Evolutionary conservation across 352 stramenopile genomes (phyloP).

Genomic region (Elongisporangium senticosum): DNA sequence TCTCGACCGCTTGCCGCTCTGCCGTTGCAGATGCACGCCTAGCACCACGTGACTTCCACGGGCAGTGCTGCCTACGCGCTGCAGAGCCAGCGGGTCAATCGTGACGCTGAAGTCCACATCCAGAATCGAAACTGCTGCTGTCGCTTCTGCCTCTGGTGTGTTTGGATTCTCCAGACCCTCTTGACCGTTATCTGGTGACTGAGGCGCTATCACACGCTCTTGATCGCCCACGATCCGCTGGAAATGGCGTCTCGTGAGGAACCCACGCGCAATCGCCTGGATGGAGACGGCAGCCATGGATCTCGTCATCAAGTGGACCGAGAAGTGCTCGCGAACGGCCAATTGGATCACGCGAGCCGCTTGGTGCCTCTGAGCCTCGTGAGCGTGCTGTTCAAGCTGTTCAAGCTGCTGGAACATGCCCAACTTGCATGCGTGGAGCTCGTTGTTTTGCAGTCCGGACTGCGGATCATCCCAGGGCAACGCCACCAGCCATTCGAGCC

Average conservation of each 20-base stretch:
- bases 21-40: background rate
- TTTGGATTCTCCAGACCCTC: conserved; percentile 4
- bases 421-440: conserved; percentile 15
- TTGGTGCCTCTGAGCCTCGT: background rate
- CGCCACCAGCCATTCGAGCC: conserved; percentile 54
- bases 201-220: background rate
- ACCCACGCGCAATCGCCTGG: conserved; percentile 18
- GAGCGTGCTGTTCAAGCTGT: conserved; percentile 19
- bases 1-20: background rate
- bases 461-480: conserved; percentile 40
- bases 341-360: conserved; percentile 38
- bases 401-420: conserved; percentile 40
- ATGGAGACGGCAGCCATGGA: conserved; percentile 20
- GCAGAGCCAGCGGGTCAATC: background rate
- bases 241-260: background rate
- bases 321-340: conserved; percentile 27
- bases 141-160: background rate
- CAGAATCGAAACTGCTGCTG: background rate
- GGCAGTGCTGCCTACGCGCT: background rate
- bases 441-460: conserved; percentile 15
- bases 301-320: conserved; percentile 23
- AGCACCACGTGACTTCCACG: background rate
- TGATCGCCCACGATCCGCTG: background rate
- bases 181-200: background rate
- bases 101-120: conserved; percentile 2